Conservation (phyloP, 2,329 filamentous ascomycete genomes). For the Rachicladosporium sp. region DNA sequence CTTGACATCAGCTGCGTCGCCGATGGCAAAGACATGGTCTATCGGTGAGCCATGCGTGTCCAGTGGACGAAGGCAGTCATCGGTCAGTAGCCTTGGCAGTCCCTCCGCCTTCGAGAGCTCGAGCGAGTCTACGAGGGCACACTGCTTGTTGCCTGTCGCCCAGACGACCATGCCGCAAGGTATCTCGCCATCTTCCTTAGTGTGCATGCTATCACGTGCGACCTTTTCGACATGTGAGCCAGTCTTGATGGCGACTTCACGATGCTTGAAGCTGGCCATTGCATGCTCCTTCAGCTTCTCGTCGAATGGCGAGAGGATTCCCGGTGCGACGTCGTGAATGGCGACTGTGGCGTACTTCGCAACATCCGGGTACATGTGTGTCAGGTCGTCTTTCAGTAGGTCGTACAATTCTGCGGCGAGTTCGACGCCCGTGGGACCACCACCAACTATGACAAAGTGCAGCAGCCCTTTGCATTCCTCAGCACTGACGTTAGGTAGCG, state of each 20-base stretch:
- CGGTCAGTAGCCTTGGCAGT: slow-evolving; percentile 25
- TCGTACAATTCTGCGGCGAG: slow-evolving; percentile 33
- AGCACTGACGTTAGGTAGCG: slow-evolving; percentile 18
- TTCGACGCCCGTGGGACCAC: slow-evolving; percentile 32
- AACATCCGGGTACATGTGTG: slow-evolving; percentile 29
- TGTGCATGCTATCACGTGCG: slow-evolving; percentile 22
- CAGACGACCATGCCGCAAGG: slow-evolving; percentile 27
- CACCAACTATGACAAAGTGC: slow-evolving; percentile 30
- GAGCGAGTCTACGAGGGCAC: slow-evolving; percentile 23
- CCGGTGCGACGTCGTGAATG: slow-evolving; percentile 34
- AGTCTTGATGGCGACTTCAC: slow-evolving; percentile 28
- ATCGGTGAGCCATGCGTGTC: slow-evolving; percentile 16
- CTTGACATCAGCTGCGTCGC: slow-evolving; percentile 29
- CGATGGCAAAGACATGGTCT: slow-evolving; percentile 22
- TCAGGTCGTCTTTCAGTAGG: slow-evolving; percentile 28
- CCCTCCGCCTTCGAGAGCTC: slow-evolving; percentile 22
- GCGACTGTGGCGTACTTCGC: slow-evolving; percentile 28
- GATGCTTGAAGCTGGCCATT: slow-evolving; percentile 23
- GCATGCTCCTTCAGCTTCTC: slow-evolving; percentile 31
- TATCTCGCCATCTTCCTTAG: slow-evolving; percentile 24
- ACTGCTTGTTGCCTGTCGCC: slow-evolving; percentile 28
- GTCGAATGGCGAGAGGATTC: slow-evolving; percentile 31
- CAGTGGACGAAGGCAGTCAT: slow-evolving; percentile 21
- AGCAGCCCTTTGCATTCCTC: slow-evolving; percentile 23
- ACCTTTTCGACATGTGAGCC: slow-evolving; percentile 26